These are phyloP conservation scores for Colletotrichum neosansevieriae DNA, from an alignment of 2,329 filamentous ascomycete species.

Conservation along the genomic window DNA sequence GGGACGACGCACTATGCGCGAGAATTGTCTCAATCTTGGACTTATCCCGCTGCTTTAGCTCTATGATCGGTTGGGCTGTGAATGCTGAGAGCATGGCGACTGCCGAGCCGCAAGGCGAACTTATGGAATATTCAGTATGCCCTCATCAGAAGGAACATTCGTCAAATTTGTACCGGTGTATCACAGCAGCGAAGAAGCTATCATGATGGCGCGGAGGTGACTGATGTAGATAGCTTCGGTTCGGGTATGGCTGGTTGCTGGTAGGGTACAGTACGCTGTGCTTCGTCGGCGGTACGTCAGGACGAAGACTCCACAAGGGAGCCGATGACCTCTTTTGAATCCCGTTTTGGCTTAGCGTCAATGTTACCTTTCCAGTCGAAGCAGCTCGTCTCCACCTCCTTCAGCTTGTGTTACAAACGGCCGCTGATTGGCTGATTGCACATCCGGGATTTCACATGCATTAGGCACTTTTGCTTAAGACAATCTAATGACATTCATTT, in stretches of 20 bases:
- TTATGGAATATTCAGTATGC: conserved; percentile 14
- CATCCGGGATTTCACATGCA: conserved; percentile 19
- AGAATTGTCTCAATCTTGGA: conserved; percentile 97
- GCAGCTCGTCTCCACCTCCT: conserved; percentile 33
- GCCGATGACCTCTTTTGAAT: conserved; percentile 34
- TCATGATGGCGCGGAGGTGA: conserved; percentile 30
- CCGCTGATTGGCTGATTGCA: conserved; percentile 20
- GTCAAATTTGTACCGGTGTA: conserved; percentile 1
- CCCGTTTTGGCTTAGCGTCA: conserved; percentile 15
- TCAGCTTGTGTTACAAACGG: background rate
- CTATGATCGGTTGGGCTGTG: conserved; percentile 94
- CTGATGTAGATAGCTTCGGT: conserved; percentile 28
- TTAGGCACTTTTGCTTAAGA: conserved; percentile 21
- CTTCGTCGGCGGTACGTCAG: conserved; percentile 32
- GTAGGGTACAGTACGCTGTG: conserved; percentile 27
- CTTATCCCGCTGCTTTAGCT: conserved; percentile 95
- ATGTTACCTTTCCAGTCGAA: conserved; percentile 22
- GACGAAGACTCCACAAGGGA: conserved; percentile 34
- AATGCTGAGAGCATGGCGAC: conserved; percentile 94
- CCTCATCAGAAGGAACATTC: conserved; percentile 28
- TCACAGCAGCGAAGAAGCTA: conserved; percentile 23
- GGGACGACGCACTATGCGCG: conserved; percentile 76
- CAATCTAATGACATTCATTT: background rate
- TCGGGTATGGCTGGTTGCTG: conserved; percentile 30
- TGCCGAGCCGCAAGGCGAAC: conserved; percentile 54